A percentile compares a stretch with the other conserved stretches of the same genome.
These are phyloP conservation scores for Boletus tylopilopsis DNA, from an alignment of 768 basidiomycete genomes.

Conservation along the genomic window DNA sequence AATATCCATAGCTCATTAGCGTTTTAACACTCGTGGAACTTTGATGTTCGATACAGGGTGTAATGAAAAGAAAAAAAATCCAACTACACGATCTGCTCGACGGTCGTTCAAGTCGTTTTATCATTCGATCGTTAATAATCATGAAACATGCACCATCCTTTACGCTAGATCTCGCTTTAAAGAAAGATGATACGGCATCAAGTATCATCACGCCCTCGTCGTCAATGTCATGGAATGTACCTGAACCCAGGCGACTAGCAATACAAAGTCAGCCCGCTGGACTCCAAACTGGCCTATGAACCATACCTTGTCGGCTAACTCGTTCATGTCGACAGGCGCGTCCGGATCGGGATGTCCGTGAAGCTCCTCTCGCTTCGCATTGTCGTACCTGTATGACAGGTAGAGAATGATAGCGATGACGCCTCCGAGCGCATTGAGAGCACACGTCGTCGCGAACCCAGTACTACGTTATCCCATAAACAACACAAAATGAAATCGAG, in stretches of 20 bases:
- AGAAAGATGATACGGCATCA: no score
- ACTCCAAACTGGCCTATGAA: not conserved
- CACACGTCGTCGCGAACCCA: constrained; percentile 55
- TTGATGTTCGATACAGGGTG: no score
- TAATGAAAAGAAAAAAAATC: no score
- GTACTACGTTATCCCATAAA: constrained; percentile 24
- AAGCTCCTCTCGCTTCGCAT: constrained; percentile 46
- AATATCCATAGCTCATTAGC: no score
- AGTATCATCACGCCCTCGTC: not conserved
- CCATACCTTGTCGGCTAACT: constrained; percentile 63
- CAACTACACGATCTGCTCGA: no score
- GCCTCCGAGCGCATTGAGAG: constrained; percentile 14
- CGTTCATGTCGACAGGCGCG: constrained; percentile 54
- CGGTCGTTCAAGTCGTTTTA: no score
- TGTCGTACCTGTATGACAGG: constrained; percentile 62
- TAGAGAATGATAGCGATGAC: constrained; percentile 42
- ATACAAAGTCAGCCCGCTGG: not conserved
- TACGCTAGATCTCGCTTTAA: no score
- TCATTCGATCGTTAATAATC: no score
- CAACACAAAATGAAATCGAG: not conserved
- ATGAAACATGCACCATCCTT: no score
- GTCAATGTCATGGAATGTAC: constrained; percentile 15
- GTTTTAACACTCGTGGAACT: no score
- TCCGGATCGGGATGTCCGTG: constrained; percentile 48
- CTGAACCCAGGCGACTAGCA: constrained; percentile 17